Evolutionary conservation across 208 protist genomes (phyloP).

Genomic region (Crithidia fasciculata): DNA sequence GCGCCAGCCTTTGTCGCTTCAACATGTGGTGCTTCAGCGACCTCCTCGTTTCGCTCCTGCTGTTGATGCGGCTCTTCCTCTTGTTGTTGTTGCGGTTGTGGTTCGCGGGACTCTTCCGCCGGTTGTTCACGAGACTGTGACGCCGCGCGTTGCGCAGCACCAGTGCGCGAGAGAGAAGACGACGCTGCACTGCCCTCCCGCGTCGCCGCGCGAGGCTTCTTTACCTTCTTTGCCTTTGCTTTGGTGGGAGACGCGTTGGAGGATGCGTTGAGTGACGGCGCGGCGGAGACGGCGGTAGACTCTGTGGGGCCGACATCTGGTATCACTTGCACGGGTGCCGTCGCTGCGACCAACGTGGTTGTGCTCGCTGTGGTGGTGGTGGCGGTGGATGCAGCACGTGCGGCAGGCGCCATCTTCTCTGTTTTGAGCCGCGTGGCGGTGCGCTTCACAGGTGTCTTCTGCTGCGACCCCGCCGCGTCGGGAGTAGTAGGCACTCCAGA

Average conservation of each 20-base stretch:
- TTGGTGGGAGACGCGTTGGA: not conserved
- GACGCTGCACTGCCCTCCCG: not conserved
- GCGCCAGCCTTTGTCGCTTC: too few species aligned
- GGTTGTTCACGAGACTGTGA: too few species aligned
- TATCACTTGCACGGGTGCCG: too few species aligned
- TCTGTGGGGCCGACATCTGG: too few species aligned
- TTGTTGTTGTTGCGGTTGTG: not conserved
- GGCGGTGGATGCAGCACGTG: not conserved
- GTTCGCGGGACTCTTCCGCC: too few species aligned
- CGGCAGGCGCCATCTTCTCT: not conserved
- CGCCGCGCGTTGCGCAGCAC: too few species aligned
- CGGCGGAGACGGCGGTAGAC: not conserved
- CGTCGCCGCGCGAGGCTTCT: not conserved
- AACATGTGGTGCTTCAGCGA: not conserved
- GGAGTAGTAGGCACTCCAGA: not conserved
- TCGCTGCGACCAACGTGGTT: too few species aligned
- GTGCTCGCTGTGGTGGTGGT: not conserved
- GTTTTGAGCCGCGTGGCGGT: conserved; percentile 5
- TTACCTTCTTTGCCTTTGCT: not conserved
- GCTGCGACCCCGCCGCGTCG: not conserved
- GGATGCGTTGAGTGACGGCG: not conserved
- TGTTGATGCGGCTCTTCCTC: not conserved
- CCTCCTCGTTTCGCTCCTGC: not conserved
- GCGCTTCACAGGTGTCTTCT: not conserved
- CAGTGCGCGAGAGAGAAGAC: not conserved